Percentiles rank a stretch among this genome's conserved stretches.
Conservation (phyloP, 257 asterid genomes). For the Datura wrightii region DNA sequence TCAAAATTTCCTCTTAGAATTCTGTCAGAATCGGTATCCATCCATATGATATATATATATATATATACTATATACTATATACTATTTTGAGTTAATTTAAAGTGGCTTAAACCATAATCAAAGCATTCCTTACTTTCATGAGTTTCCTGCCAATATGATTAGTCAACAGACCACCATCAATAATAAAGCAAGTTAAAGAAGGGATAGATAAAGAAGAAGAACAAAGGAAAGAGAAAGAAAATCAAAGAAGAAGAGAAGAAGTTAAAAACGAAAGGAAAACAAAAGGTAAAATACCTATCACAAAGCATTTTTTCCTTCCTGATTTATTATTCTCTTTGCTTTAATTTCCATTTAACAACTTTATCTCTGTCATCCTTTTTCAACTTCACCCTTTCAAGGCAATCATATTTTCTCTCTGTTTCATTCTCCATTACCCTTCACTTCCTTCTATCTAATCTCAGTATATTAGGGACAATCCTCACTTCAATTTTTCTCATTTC, state of each 20-base stretch:
- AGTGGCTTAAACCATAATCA: slow-evolving; percentile 36
- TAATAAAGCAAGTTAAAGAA: slow-evolving; percentile 37
- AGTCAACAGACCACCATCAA: slow-evolving; percentile 46
- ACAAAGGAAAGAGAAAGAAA: slow-evolving; percentile 21
- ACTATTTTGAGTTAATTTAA: slow-evolving; percentile 32
- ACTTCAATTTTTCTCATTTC: neutral
- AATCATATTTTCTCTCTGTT: neutral
- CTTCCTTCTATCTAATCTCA: neutral
- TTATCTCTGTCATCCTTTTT: slow-evolving; percentile 30
- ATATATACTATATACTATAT: slow-evolving; percentile 16
- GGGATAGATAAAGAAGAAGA: neutral
- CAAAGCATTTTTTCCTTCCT: slow-evolving; percentile 2
- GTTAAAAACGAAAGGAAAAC: slow-evolving; percentile 29
- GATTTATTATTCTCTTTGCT: slow-evolving; percentile 35
- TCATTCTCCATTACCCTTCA: neutral
- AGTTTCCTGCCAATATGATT: slow-evolving; percentile 49
- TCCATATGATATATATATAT: neutral
- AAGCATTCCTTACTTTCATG: slow-evolving; percentile 50
- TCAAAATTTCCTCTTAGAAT: too few species aligned
- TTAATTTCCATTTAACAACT: slow-evolving; percentile 34
- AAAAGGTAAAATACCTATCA: slow-evolving; percentile 27
- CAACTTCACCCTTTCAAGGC: slow-evolving; percentile 28
- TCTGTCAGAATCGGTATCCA: too few species aligned
- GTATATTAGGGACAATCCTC: neutral
- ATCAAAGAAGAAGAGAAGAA: neutral